Evolutionary conservation across 2,329 filamentous ascomycete species (phyloP), one percentile per base, ranked within the genome.

Genomic region (Alternaria viburni): DNA sequence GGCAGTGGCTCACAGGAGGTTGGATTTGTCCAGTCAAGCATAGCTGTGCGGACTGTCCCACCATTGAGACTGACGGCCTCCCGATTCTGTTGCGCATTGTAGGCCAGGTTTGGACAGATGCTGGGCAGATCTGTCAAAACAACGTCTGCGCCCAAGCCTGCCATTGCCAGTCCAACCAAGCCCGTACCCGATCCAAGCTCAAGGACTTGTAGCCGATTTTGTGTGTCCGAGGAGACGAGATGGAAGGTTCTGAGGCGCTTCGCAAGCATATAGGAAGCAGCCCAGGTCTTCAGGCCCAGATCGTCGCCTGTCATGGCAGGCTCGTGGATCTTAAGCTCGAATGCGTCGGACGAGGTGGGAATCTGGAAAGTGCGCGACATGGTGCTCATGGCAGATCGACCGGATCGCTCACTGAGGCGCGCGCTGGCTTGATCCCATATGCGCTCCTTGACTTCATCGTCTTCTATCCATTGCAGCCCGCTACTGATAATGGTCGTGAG

Each of bases 221-320:
- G 51, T 15, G 23, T 36, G 15, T 17, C 49, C 13, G 23, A 5
- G 2, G 59, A 28, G 12, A 68, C 36, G 6, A 78, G 44, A 5
- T 68, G 36, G 15, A 86, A 74, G 4, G 63, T 66, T 51, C 75
- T 74, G 25, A 98, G 86, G 23, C 91, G 88, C 69, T 88, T 90
- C 0, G 95, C 91, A 5, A 98, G 88, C 3, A 96, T 86, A 74
- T 93, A 96, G 0, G 93, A 95, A 0, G 93, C 95, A 1, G 92
- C 93, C 96, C 96, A 98, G 0, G 96, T 99, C 80, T 99, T 98
- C 78, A 96, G 86, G 1, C 96, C 96, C 17, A 98, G 84, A 62
- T 92, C 91, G 79, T 97, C 95, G 7, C 91, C 91, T 0, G 93
- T 97, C 59, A 98, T 84, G 1, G 93, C 90, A 2, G 96, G 96